Base-by-base conservation (phyloP, 2,329 filamentous ascomycete genomes). In the Alternaria triticimaculans region DNA sequence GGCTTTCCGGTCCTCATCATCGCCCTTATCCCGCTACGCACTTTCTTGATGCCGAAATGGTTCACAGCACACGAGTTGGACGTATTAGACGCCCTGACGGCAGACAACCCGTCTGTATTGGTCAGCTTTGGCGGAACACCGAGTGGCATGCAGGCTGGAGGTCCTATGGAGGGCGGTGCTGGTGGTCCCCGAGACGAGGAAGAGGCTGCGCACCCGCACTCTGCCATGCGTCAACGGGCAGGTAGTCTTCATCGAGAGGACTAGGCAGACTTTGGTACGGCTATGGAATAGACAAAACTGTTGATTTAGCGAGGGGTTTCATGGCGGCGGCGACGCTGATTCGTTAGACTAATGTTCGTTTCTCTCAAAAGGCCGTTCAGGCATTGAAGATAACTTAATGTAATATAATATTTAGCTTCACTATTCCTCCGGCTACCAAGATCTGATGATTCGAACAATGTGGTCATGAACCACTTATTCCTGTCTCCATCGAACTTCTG, bases 1-100 rank as follows among this genome's bases (percentile, higher is more conserved):
- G 84, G 85, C 0, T 88, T 88, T 66, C 86, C 87, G 0, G 80
- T 88, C 18, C 77, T 88, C 46, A 87, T 88, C 65, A 83, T 84
- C 46, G 80, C 83, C 3, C 75, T 88, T 5, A 87, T 88, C n/a
- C 86, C 86, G 1, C 67, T 87, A 3, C 80, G 85, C n/a, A 84
- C 81, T 64, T 76, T 81, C 37, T 51, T 84, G 0, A 75, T 87
- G 63, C 85, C 86, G 2, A 77, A 77, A 25, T 84, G 84, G 78
- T 87, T 88, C 69, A 78, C 77, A 0, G 73, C 79, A 25, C 70
- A 81, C 5, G 85, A 87, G 65, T 73, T 87, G 10, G 70, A 79
- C 37, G 73, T 85, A 2, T 70, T 88, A 65, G 86, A 88, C 67
- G 82, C 81, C 7, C 79, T 86, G 53, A 87, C 86, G 0, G 85